A percentile compares a stretch with the other conserved stretches of the same genome.
These are phyloP conservation scores for Lachnellula cervina DNA, from an alignment of 2,329 filamentous ascomycete genomes.

Conservation along the genomic window DNA sequence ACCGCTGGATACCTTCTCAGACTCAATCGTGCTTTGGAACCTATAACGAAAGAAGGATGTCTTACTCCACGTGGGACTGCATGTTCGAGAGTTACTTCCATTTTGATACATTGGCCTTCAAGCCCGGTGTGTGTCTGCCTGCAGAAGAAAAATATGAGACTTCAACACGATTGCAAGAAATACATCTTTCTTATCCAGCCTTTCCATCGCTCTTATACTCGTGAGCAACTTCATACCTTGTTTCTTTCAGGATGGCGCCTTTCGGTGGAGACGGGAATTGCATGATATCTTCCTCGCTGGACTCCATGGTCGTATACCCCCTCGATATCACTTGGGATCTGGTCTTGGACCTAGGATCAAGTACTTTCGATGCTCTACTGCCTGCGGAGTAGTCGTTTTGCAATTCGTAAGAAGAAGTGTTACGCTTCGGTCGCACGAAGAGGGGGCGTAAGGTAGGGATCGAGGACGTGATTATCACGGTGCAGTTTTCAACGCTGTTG, in stretches of 20 bases:
- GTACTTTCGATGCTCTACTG: background rate
- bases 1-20: background rate
- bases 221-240: too few species aligned
- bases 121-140: too few species aligned
- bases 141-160: too few species aligned
- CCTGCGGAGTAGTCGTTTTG: background rate
- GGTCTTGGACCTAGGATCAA: background rate
- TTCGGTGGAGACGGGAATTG: background rate
- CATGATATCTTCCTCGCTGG: slow-evolving; percentile 4
- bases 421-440: background rate
- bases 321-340: background rate
- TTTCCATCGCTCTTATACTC: too few species aligned
- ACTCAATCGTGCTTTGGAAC: background rate
- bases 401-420: slow-evolving; percentile 1
- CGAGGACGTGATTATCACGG: slow-evolving; percentile 11
- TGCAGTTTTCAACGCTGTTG: slow-evolving; percentile 3
- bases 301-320: background rate
- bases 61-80: background rate
- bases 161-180: too few species aligned
- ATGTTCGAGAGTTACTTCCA: background rate
- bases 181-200: too few species aligned
- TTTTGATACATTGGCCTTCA: too few species aligned
- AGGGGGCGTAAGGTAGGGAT: slow-evolving; percentile 8
- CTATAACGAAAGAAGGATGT: background rate
- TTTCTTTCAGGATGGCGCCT: too few species aligned